A percentile compares a stretch with the other conserved stretches of the same genome.
phyloP scores from a whole-genome alignment of 1,139 yeast species.

The Kazachstania sp. region DNA sequence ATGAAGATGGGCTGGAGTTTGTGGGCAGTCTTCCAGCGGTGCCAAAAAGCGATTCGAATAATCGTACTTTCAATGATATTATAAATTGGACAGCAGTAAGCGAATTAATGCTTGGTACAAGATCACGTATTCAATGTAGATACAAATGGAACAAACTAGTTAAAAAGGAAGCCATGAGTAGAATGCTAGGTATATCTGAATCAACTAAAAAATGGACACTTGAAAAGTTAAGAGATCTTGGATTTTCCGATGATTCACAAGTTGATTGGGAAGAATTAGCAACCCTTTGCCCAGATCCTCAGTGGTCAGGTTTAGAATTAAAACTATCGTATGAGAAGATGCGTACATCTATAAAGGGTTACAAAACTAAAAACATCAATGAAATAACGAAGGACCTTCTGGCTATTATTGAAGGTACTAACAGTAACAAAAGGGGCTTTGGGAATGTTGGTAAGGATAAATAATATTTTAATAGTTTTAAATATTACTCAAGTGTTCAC shows the following conservation, averaged over 20 bases:
- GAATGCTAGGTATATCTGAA: slow-evolving; percentile 43
- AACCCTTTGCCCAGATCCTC: slow-evolving; percentile 35
- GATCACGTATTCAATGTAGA: slow-evolving; percentile 89
- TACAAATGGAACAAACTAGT: slow-evolving; percentile 85
- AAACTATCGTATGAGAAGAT: slow-evolving; percentile 40
- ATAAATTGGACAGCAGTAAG: slow-evolving; percentile 89
- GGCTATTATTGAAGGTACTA: slow-evolving; percentile 15
- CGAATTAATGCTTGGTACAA: slow-evolving; percentile 77
- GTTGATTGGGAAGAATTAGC: slow-evolving; percentile 61
- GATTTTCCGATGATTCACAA: slow-evolving; percentile 40
- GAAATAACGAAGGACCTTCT: slow-evolving; percentile 33
- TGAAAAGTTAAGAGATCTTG: slow-evolving; percentile 42
- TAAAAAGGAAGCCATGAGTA: slow-evolving; percentile 48
- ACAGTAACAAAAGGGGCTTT: slow-evolving; percentile 1
- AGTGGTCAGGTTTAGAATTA: slow-evolving; percentile 42
- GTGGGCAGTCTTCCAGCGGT: slow-evolving; percentile 17
- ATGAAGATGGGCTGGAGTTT: slow-evolving; percentile 18
- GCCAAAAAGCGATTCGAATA: slow-evolving; percentile 15
- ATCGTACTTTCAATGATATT: slow-evolving; percentile 27
- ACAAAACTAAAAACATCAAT: slow-evolving; percentile 34
- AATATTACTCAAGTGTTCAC: too few species aligned
- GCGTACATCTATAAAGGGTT: slow-evolving; percentile 36
- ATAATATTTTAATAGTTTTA: too few species aligned
- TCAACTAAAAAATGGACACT: slow-evolving; percentile 52
- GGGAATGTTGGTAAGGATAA: background rate